Base-by-base conservation (phyloP, 495 filamentous ascomycete species). In the Penicillium argentinense region DNA sequence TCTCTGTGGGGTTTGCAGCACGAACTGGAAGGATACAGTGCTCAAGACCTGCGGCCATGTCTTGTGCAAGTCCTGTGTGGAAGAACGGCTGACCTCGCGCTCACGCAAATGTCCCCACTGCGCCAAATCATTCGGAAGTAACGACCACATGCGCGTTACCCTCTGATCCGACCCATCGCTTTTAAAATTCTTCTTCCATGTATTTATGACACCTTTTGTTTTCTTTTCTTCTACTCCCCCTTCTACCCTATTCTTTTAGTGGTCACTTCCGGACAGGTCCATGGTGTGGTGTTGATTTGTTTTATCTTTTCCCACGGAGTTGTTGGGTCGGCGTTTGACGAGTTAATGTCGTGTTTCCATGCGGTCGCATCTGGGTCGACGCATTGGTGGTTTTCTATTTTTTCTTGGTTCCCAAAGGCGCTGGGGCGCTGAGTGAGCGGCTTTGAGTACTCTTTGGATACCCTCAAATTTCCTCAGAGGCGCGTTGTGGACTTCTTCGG, bases 21-120 rank as follows among this genome's bases (percentile, higher is more conserved):
- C 75, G 42, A 88, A 91, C 43, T 93, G 96, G 76, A 97, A 97
- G 69, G 87, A 97, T 63, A 95, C 91, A 1, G 85, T 84, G 13
- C 78, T 98, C 55, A 91, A 90, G 62, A 89, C 86, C 11, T 98
- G 93, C 64, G 93, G 93, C n/a, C 93, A 98, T 68, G 83, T 95
- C 16, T 96, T 97, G 67, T 98, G 93, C 80, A 82, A 79, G 55
- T 79, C 82, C 19, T 98, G 93, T 60, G 85, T 95, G 19, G 88
- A 95, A 42, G 85, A 91, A 57, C 84, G 91, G 39, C 81, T 95
- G 40, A 75, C 78, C 7, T 93, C 91, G 47, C 87, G 93, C 25
- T 91, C 88, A 62, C 81, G 93, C 46, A 97, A 97, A 67, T 98
- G 93, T 59, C 93, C 93, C 4, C 91, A 85, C 56, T 98, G 93